Evolutionary conservation across 1,139 yeast species (phyloP), one percentile per base, ranked within the genome.

Genomic region (Wickerhamomyces sp.): DNA sequence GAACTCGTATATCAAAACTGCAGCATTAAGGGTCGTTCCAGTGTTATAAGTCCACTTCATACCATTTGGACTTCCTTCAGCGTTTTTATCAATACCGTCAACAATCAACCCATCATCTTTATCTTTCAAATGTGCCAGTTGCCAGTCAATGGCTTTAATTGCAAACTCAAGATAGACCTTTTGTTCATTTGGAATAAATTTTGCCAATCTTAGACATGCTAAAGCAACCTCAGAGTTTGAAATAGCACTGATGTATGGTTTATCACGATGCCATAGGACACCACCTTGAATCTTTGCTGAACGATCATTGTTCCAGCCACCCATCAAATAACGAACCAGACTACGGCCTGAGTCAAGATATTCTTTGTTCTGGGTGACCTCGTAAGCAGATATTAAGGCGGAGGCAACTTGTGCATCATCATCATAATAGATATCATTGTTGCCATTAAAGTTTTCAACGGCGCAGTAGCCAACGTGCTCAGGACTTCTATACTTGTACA

Each of bases 381-480:
- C 89, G 58, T 79, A 84, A 1, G 88, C 87, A 2, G 83, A 74
- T 47, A 84, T 67, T 57, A 81, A 71, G 10, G 84, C 84, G 55
- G 83, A 73, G 18, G 86, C 84, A 14, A 82, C 81, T 60, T 84
- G 91, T 6, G 90, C 91, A 59, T 83, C 85, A 58, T 84, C 91
- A 60, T 84, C 91, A 54, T 80, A 83, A 61, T 83, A 82, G 41
- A 84, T 78, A 60, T 84, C 90, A 41, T 68, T 68, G 61, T 81
- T 84, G 41, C 75, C 76, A 34, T 77, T 75, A 45, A 66, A 67
- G 59, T 77, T 71, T 57, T 76, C 80, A 5, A 83, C 81, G 2
- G 85, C 86, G 39, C 81, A 73, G 60, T 67, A 80, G 2, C 81
- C 84, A 48, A 72, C 75, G 56, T 68, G 58, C 50, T 72, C 66